Evolutionary conservation across 2,329 filamentous ascomycete genomes (phyloP).

Genomic region (Pestalotiopsis sp.): DNA sequence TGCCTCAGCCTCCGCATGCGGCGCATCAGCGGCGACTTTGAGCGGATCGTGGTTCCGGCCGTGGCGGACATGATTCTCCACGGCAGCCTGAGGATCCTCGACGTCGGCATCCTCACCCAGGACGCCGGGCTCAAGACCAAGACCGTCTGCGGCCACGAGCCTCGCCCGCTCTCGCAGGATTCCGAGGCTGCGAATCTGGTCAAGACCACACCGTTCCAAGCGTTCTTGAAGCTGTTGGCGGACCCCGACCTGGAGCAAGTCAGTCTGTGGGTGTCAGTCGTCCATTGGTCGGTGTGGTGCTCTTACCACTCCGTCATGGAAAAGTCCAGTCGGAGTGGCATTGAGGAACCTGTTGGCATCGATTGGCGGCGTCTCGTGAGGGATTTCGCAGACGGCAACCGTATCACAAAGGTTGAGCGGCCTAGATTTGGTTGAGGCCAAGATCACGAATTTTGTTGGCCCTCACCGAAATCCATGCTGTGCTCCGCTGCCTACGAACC

Average conservation of each 20-base stretch:
- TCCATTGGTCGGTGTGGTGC: conserved; percentile 43
- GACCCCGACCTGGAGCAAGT: conserved; percentile 47
- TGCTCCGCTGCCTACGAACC: not conserved
- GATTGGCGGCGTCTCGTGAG: conserved; percentile 14
- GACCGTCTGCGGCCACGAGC: not conserved
- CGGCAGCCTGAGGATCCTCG: conserved; percentile 27
- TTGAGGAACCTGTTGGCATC: conserved; percentile 10
- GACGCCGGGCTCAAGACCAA: conserved; percentile 3
- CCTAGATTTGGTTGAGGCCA: not conserved
- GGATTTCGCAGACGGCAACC: conserved; percentile 8
- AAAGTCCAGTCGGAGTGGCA: not conserved
- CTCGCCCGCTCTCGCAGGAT: conserved; percentile 9
- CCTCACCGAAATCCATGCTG: not conserved
- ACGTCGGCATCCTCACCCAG: conserved; percentile 25
- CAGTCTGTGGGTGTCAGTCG: conserved; percentile 37
- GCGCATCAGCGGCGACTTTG: conserved; percentile 32
- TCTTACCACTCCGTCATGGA: conserved; percentile 37
- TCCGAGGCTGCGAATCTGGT: conserved; percentile 20
- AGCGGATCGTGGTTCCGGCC: conserved; percentile 26
- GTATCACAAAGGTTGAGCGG: conserved; percentile 11
- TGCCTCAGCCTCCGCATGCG: conserved; percentile 27
- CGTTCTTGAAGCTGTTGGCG: conserved; percentile 42
- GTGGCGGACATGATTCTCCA: conserved; percentile 33
- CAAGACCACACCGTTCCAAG: conserved; percentile 30
- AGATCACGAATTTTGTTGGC: not conserved